Base-by-base conservation (phyloP, 768 basidiomycete species). In the Gelatoporia subvermispora region DNA sequence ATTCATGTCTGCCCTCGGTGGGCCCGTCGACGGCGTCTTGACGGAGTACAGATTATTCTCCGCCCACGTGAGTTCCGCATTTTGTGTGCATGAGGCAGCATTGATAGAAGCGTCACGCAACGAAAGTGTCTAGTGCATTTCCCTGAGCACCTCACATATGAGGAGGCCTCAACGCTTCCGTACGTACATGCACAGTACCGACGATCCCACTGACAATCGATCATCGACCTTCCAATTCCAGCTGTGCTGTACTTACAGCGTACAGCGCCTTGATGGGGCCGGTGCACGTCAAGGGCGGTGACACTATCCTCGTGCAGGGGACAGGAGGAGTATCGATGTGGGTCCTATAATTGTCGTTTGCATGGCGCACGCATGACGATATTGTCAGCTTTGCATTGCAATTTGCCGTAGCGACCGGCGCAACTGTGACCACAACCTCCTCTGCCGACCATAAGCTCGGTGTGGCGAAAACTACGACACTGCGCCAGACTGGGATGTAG, bases 361-460 rank as follows among this genome's bases (percentile, higher is more conserved):
- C n/a, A n/a, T n/a, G 28, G n/a, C 9, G 3, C 42, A 9, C 17
- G 20, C 10, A 28, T 3, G 4, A 22, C 25, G 8, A 2, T n/a
- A n/a, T n/a, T 36, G 20, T 43, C 41, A 45, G 49, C n/a, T 82
- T 78, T 54, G 81, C 69, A 4, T 65, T 76, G 3, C 79, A 85
- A 61, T 65, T 86, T 38, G 82, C 84, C 1, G 71, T 79, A 24
- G 77, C 79, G 3, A 71, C 77, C 15, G 83, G 83, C 23, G 82
- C 82, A 1, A 73, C 62, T 2, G 81, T 84, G 47, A 84, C 87
- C 53, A 71, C 73, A 18, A 85, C 83, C 0, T 84, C 82, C 1
- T 84, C 81, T 2, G 79, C 79, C 0, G 79, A 84, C 52, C 72
- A 75, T 28, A 87, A 86, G 55, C 68, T 81, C 13, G 80, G 82